Evolutionary conservation across 768 basidiomycete genomes (phyloP).

Genomic region (Multifurca ochricompacta): DNA sequence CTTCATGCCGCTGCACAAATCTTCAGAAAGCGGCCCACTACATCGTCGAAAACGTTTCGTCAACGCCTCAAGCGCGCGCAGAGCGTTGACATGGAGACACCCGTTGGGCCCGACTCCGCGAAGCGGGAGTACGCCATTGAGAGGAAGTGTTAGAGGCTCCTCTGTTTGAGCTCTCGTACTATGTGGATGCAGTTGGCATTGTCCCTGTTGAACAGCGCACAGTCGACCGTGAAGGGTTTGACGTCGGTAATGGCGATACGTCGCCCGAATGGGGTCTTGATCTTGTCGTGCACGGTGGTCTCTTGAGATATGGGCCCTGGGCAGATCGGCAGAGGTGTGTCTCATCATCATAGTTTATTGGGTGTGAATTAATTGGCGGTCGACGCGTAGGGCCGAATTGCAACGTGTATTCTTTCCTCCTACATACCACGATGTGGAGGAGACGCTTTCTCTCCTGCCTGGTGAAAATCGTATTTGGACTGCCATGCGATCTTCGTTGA

Average conservation of each 20-base stretch:
- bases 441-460: constrained; percentile 51
- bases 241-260: constrained; percentile 81
- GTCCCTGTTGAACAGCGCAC: constrained; percentile 40
- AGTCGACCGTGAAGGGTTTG: constrained; percentile 32
- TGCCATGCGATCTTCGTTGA: constrained; percentile 74
- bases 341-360: neutral
- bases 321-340: constrained; percentile 83
- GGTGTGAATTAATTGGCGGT: constrained; percentile 30
- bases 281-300: constrained; percentile 66
- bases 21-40: neutral
- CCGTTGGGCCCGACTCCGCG: constrained; percentile 47
- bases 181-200: constrained; percentile 74
- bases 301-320: constrained; percentile 89
- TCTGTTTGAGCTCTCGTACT: constrained; percentile 75
- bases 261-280: constrained; percentile 94
- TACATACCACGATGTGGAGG: constrained; percentile 55
- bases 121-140: constrained; percentile 82
- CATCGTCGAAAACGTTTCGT: constrained; percentile 13
- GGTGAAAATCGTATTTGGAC: constrained; percentile 84
- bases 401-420: constrained; percentile 82
- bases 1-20: neutral
- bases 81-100: constrained; percentile 45
- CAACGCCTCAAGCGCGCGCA: constrained; percentile 26
- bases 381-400: constrained; percentile 39
- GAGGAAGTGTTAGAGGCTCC: constrained; percentile 74